Conservation (phyloP, 352 stramenopile species). For the Pythium guiyangense region DNA sequence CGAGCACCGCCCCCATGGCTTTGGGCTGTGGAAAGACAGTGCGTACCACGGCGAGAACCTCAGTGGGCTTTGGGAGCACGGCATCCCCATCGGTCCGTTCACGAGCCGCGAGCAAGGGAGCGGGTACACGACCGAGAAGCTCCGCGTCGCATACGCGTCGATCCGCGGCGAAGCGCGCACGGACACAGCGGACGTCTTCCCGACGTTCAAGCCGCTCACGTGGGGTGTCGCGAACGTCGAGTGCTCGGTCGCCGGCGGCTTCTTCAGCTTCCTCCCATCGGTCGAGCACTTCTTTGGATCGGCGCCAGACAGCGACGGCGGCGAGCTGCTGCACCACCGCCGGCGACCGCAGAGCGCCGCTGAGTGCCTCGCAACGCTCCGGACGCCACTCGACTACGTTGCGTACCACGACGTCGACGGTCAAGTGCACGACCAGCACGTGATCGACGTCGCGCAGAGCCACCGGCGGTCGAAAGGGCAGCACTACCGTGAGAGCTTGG, state of each 20-base stretch:
- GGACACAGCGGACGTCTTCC: constrained; percentile 8
- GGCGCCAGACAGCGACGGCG: not conserved
- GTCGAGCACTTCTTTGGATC: constrained; percentile 19
- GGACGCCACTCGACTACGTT: constrained; percentile 22
- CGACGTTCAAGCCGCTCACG: constrained; percentile 14
- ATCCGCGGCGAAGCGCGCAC: constrained; percentile 16
- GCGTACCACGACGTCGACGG: constrained; percentile 18
- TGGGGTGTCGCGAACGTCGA: constrained; percentile 49
- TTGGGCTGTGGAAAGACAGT: constrained; percentile 44
- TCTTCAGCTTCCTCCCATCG: constrained; percentile 21
- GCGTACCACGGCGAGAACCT: constrained; percentile 47
- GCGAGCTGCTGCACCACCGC: constrained; percentile 3
- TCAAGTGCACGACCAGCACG: not conserved
- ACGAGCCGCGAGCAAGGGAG: constrained; percentile 37
- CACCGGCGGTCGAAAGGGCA: constrained; percentile 12
- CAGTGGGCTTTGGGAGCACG: constrained; percentile 38
- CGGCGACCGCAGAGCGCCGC: constrained; percentile 13
- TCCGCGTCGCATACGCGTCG: constrained; percentile 39
- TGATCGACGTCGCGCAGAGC: not conserved
- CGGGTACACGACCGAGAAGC: constrained; percentile 34
- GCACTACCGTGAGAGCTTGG: constrained; percentile 12
- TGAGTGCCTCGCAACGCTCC: constrained; percentile 13
- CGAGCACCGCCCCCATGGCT: constrained; percentile 35
- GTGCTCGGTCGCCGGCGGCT: constrained; percentile 19
- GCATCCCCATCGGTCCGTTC: constrained; percentile 50